Percentiles rank a stretch among this genome's conserved stretches.
These are phyloP conservation scores for Bipolaris bicolor DNA, from an alignment of 2,329 filamentous ascomycete genomes.

Conservation along the genomic window DNA sequence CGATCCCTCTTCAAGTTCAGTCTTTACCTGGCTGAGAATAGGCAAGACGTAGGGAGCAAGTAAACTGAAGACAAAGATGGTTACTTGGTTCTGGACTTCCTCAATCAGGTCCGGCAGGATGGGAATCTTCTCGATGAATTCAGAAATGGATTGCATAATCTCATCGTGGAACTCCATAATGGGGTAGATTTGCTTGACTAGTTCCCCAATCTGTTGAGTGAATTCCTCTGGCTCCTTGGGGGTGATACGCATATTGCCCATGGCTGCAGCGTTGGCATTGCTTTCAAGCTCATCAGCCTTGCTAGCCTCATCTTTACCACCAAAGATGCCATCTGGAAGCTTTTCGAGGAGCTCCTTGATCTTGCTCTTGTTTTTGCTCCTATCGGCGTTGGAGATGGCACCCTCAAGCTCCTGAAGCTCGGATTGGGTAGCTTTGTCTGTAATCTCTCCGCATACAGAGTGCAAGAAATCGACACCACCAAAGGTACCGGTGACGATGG, in stretches of 20 bases:
- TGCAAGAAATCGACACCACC: conserved; percentile 94
- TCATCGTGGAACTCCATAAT: conserved; percentile 91
- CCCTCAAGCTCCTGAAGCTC: conserved; percentile 88
- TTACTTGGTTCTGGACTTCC: conserved; percentile 85
- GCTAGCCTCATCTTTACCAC: conserved; percentile 72
- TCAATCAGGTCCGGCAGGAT: conserved; percentile 84
- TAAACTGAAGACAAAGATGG: conserved; percentile 88
- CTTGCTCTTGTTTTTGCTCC: conserved; percentile 72
- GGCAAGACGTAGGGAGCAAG: conserved; percentile 88
- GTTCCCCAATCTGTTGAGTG: conserved; percentile 74
- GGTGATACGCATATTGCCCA: conserved; percentile 74
- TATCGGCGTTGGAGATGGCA: conserved; percentile 69
- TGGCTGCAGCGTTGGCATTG: conserved; percentile 75
- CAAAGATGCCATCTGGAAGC: conserved; percentile 81
- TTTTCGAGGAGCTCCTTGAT: conserved; percentile 81
- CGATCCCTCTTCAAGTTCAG: conserved; percentile 83
- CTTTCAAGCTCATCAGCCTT: conserved; percentile 81
- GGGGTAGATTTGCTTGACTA: conserved; percentile 82
- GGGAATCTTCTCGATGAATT: conserved; percentile 83
- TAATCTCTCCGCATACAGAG: conserved; percentile 79
- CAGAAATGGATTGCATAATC: conserved; percentile 77
- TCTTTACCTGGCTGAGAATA: conserved; percentile 84
- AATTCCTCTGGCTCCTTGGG: conserved; percentile 85
- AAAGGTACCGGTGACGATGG: conserved; percentile 88
- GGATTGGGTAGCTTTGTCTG: conserved; percentile 88